phyloP scores from a whole-genome alignment of 371 early-diverging fungal genomes.

The Zopfochytrium polystomum region DNA sequence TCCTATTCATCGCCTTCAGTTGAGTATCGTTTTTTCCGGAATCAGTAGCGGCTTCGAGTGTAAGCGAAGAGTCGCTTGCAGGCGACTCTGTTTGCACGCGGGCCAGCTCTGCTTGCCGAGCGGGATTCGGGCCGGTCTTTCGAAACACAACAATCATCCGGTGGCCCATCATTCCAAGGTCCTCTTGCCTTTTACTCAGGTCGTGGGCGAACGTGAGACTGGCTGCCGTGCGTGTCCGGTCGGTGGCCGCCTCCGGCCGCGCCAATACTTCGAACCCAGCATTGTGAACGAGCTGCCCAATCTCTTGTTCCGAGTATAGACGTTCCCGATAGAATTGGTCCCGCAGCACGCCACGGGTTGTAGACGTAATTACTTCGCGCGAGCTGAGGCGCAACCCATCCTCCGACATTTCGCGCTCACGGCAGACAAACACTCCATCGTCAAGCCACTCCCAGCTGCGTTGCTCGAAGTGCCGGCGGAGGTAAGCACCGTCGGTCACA shows the following conservation, averaged over 20 bases:
- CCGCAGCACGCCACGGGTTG: constrained; percentile 53
- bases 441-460: constrained; percentile 67
- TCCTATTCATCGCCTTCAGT: background rate
- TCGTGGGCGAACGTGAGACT: constrained; percentile 41
- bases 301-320: constrained; percentile 49
- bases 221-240: background rate
- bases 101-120: background rate
- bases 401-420: constrained; percentile 55
- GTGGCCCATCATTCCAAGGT: constrained; percentile 66
- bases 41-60: background rate
- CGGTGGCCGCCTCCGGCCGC: constrained; percentile 1
- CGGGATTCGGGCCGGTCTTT: constrained; percentile 13
- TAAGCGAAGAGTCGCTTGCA: background rate
- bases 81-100: background rate
- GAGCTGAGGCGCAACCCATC: constrained; percentile 51
- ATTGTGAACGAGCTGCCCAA: constrained; percentile 35
- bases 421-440: constrained; percentile 59
- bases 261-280: constrained; percentile 35
- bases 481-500: constrained; percentile 57
- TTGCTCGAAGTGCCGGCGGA: constrained; percentile 51
- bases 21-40: too few species aligned
- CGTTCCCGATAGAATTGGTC: constrained; percentile 67
- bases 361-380: constrained; percentile 54
- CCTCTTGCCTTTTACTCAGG: constrained; percentile 57
- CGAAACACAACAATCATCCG: constrained; percentile 50